Evolutionary conservation across 2,329 filamentous ascomycete genomes (phyloP), one percentile per base, ranked within the genome.

Genomic region (Tympanopsis confertula): DNA sequence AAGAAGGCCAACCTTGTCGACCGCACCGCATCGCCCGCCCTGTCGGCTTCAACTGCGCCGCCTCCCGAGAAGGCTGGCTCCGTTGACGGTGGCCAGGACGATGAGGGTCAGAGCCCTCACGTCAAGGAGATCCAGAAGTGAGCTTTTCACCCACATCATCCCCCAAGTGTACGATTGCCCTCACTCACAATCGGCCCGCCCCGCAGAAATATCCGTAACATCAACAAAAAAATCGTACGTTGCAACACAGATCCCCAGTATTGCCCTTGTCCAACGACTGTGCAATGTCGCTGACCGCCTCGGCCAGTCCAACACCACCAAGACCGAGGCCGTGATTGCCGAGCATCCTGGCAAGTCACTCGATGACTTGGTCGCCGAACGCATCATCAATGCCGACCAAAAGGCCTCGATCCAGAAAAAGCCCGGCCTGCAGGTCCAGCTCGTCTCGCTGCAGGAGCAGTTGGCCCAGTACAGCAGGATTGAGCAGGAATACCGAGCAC

Each of bases 201-300:
- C 19, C 41, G 33, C 42, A 94, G 87, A 71, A 86, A 77, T 60
- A 84, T 95, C 50, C 87, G 89, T 54, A 94, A 91, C 60, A 66
- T 91, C 53, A 83, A 79, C 68, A 96, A 95, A 74, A 95, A 95
- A 66, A 79, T 96, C 52, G 86, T 94, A 63, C 65, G 83, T 67
- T 39, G 4, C 22, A 30, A 20, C 26, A 35, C 30, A 13, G 19
- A 10, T 13, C 14, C n/a, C 14, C 13, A 26, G 13, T 28, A 26
- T 17, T 17, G 19, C 13, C 20, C 5, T 38, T 24, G 37, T 37
- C 35, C 13, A 15, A 10, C 17, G 17, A 18, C 17, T 15, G 10
- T 10, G 13, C 13, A 7, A 10, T 7, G 10, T 35, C 7, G 35
- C 37, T 35, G 41, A 39, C 35, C 15, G 20, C 7, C 24, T 12